Conservation (phyloP, 129 eudicot species). For the Lactuca sativa region DNA sequence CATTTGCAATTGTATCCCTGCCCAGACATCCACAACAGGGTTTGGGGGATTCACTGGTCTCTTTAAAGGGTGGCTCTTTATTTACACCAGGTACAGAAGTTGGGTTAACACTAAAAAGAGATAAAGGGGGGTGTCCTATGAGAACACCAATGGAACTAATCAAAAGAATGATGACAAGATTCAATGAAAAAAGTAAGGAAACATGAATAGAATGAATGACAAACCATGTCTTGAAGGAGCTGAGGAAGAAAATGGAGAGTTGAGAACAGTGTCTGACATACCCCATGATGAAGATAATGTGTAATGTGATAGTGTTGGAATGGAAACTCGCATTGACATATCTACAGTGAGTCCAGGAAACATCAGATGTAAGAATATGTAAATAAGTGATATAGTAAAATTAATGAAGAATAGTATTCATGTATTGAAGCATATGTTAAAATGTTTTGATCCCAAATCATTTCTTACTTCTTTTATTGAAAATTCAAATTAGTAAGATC, state of each 20-base stretch:
- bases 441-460: slow-evolving; percentile 3
- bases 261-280: slow-evolving; percentile 24
- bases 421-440: not conserved
- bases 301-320: slow-evolving; percentile 31
- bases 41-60: slow-evolving; percentile 41
- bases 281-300: slow-evolving; percentile 39
- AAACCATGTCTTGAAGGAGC: slow-evolving; percentile 43
- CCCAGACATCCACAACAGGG: slow-evolving; percentile 77
- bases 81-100: slow-evolving; percentile 43
- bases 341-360: slow-evolving; percentile 33
- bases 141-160: slow-evolving; percentile 21
- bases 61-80: slow-evolving; percentile 35
- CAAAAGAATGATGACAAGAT: not conserved
- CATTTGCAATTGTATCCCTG: slow-evolving; percentile 86
- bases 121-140: slow-evolving; percentile 54
- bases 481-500: not conserved
- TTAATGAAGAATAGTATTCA: not conserved
- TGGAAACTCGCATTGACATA: slow-evolving; percentile 38
- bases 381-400: not conserved
- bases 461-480: not conserved
- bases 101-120: slow-evolving; percentile 40
- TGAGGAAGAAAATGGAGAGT: slow-evolving; percentile 27
- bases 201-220: slow-evolving; percentile 8
- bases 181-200: not conserved
- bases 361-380: slow-evolving; percentile 13